Percentiles rank a stretch among this genome's conserved stretches.
These are phyloP conservation scores for Elaeis guineensis DNA, from an alignment of 176 grass and related monocot genomes.

Conservation along the genomic window DNA sequence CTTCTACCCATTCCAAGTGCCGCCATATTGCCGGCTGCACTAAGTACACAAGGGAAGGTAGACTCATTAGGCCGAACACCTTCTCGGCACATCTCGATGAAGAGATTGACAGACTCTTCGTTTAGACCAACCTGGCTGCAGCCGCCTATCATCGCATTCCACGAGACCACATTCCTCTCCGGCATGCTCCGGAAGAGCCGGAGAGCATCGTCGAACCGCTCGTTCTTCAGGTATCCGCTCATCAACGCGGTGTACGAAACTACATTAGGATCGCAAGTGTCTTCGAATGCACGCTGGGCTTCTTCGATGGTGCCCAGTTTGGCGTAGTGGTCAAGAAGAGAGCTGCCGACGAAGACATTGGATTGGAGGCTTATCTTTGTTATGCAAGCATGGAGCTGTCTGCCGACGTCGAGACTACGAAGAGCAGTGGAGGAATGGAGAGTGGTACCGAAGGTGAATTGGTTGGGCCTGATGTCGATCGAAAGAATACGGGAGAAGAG, in stretches of 20 bases:
- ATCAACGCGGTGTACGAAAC: conserved; percentile 64
- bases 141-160: conserved; percentile 75
- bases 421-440: conserved; percentile 48
- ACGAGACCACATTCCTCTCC: conserved; percentile 61
- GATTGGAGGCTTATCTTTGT: conserved; percentile 61
- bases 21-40: conserved; percentile 50
- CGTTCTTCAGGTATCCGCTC: conserved; percentile 46
- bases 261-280: conserved; percentile 57
- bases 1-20: conserved; percentile 58
- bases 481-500: conserved; percentile 20
- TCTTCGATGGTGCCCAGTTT: conserved; percentile 61
- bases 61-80: conserved; percentile 37
- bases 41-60: conserved; percentile 59
- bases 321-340: conserved; percentile 68
- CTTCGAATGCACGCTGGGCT: conserved; percentile 36
- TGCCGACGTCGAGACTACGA: conserved; percentile 25
- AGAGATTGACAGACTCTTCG: conserved; percentile 49
- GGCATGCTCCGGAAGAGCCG: conserved; percentile 56
- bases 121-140: conserved; percentile 58
- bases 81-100: conserved; percentile 54
- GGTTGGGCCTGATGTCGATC: conserved; percentile 37
- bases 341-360: conserved; percentile 65
- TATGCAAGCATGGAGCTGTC: conserved; percentile 60
- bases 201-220: conserved; percentile 35
- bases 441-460: conserved; percentile 77